Percentiles rank a stretch among this genome's conserved stretches.
These are phyloP conservation scores for Amanita jacksonii DNA, from an alignment of 768 basidiomycete species.

Conservation along the genomic window DNA sequence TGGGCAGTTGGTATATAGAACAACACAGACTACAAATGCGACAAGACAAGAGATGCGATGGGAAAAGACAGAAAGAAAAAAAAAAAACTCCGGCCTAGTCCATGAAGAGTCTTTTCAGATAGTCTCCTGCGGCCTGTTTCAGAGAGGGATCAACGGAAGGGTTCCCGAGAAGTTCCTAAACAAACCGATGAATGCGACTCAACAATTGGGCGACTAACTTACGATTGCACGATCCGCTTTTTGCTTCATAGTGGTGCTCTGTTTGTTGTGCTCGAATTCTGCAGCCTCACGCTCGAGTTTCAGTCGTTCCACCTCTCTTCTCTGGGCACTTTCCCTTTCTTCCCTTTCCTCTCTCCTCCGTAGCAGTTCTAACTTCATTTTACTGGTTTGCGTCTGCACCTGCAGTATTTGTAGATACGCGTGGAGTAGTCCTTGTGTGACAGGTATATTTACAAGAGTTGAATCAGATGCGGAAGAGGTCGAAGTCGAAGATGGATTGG, in stretches of 20 bases:
- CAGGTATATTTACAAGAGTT: conserved; percentile 35
- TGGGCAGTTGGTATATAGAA: conserved; percentile 3
- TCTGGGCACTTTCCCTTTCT: conserved; percentile 41
- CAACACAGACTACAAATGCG: conserved; percentile 7
- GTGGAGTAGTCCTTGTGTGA: conserved; percentile 48
- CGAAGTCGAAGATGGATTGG: conserved; percentile 7
- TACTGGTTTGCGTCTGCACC: conserved; percentile 58
- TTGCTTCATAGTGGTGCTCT: conserved; percentile 43
- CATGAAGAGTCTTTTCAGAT: conserved; percentile 56
- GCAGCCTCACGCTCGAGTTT: conserved; percentile 47
- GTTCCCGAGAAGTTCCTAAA: conserved; percentile 49
- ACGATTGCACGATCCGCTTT: conserved; percentile 59
- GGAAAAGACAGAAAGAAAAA: conserved; percentile 1
- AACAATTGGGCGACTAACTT: conserved; percentile 16
- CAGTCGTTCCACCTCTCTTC: conserved; percentile 43
- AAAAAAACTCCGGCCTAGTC: conserved; percentile 22
- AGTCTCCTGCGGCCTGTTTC: conserved; percentile 60
- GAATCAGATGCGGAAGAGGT: conserved; percentile 22
- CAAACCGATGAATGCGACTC: background rate
- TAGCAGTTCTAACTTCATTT: conserved; percentile 62
- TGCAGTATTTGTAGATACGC: conserved; percentile 53
- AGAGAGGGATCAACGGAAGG: conserved; percentile 47
- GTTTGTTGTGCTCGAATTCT: conserved; percentile 45
- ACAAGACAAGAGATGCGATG: conserved; percentile 8
- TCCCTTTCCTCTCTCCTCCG: conserved; percentile 63